Evolutionary conservation across 140 eudicot genomes (phyloP).

Genomic region (Cichorium intybus): DNA sequence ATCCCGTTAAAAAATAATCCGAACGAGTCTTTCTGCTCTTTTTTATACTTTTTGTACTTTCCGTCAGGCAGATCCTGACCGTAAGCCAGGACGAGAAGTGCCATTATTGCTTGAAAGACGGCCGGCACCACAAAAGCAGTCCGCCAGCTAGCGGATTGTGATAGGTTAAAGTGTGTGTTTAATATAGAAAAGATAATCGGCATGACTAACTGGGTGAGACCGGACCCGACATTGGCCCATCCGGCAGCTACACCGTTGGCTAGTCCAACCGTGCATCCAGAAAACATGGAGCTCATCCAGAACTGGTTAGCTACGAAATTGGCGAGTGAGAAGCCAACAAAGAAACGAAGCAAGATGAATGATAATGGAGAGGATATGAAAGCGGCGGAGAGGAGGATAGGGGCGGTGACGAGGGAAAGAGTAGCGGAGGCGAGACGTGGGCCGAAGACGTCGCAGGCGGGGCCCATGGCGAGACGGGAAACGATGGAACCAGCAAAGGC

Average conservation of each 20-base stretch:
- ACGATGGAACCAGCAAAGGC: constrained; percentile 63
- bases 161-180: constrained; percentile 21
- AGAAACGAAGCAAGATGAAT: constrained; percentile 47
- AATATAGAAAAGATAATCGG: constrained; percentile 39
- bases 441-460: constrained; percentile 67
- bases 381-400: constrained; percentile 36
- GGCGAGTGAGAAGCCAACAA: constrained; percentile 61
- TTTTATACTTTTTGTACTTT: constrained; percentile 16
- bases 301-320: constrained; percentile 71
- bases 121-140: constrained; percentile 49
- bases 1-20: constrained; percentile 40
- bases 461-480: constrained; percentile 83
- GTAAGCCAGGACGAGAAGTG: constrained; percentile 43
- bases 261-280: constrained; percentile 47
- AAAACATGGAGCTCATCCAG: constrained; percentile 92
- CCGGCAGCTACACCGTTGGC: constrained; percentile 82
- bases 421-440: constrained; percentile 72
- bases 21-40: neutral
- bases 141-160: constrained; percentile 49
- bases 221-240: constrained; percentile 86
- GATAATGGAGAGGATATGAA: constrained; percentile 39
- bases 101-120: constrained; percentile 41
- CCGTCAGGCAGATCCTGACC: constrained; percentile 73
- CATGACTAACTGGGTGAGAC: constrained; percentile 66
- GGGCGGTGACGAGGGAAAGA: constrained; percentile 67